Base-by-base conservation (phyloP, 192 early-diverging fungal species). In the Physocladia obscura region DNA sequence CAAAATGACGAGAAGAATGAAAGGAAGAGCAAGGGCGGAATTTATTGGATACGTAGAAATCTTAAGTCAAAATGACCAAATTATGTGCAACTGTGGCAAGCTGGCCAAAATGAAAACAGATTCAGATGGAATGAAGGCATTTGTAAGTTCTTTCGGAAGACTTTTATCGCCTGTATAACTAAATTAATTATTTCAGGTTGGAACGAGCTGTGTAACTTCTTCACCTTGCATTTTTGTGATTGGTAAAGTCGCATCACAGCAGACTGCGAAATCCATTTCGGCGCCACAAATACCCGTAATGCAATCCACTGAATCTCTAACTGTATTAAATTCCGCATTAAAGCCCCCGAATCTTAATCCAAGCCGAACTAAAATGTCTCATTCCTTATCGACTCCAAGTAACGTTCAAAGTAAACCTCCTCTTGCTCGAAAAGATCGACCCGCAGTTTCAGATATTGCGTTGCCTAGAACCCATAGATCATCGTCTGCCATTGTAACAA, bases 41-140 rank as follows among this genome's bases (percentile, higher is more conserved):
- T 68, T 68, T 44, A 68, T 68, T 30, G 65, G 65, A 19, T 68
- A 68, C 52, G 11, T 68, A 8, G 65, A 68, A 27, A 68, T 68
- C 37, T 36, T 68, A 19, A 27, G 32, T 13, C 30, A 30, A 52
- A 68, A 68, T 30, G 50, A 38, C 3, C 65, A 68, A 32, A 39
- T 68, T 13, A 44, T 57, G 34, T 68, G 65, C 37, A 54, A 57
- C 34, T 68, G 65, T 31, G 65, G 21, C 8, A 68, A 39, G 36
- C 26, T 19, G 54, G 51, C 54, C 35, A 22, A 34, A 57, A 38
- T 68, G 49, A 40, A 26, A 44, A 68, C 65, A 37, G 30, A 38
- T 29, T 13, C 50, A 22, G 65, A 68, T 29, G 65, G 65, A 5
- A 57, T 68, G 52, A 68, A 57, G 39, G 30, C 50, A 19, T 51